Evolutionary conservation across 2,329 filamentous ascomycete genomes (phyloP).

Genomic region (Neocucurbitaria cava): DNA sequence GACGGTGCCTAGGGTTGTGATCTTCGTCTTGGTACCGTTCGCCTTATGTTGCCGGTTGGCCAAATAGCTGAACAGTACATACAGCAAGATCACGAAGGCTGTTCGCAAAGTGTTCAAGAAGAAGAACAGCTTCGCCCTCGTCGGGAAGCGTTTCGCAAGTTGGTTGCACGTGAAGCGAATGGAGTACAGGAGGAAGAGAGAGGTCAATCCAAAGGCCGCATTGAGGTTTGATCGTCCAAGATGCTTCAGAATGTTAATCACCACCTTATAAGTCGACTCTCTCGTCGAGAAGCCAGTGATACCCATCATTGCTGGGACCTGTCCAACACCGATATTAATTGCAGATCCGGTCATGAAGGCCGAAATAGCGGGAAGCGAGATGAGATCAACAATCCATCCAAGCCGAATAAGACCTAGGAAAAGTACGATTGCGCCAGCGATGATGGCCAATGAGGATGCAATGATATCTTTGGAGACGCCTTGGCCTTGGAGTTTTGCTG

Average conservation of each 20-base stretch:
- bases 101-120: slow-evolving; percentile 91
- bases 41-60: slow-evolving; percentile 67
- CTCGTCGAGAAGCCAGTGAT: slow-evolving; percentile 76
- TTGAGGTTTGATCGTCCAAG: slow-evolving; percentile 70
- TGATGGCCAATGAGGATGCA: slow-evolving; percentile 70
- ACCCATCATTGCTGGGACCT: slow-evolving; percentile 83
- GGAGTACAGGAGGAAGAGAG: slow-evolving; percentile 77
- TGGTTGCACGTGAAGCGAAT: slow-evolving; percentile 68
- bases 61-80: slow-evolving; percentile 88
- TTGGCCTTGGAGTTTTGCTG: slow-evolving; percentile 53
- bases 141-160: slow-evolving; percentile 72
- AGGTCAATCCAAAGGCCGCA: slow-evolving; percentile 85
- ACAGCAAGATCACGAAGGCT: slow-evolving; percentile 88
- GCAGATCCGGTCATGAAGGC: slow-evolving; percentile 99
- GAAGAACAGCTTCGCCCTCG: slow-evolving; percentile 77
- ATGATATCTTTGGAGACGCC: slow-evolving; percentile 53
- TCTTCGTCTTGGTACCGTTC: slow-evolving; percentile 62
- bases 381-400: slow-evolving; percentile 94
- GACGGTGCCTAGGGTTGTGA: slow-evolving; percentile 77
- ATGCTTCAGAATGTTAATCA: slow-evolving; percentile 81
- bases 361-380: slow-evolving; percentile 87
- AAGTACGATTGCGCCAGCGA: slow-evolving; percentile 80
- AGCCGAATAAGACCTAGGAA: slow-evolving; percentile 80
- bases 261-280: slow-evolving; percentile 79
- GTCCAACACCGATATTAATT: slow-evolving; percentile 84